phyloP scores from a whole-genome alignment of 768 basidiomycete genomes.

The Termitomyces sp. region DNA sequence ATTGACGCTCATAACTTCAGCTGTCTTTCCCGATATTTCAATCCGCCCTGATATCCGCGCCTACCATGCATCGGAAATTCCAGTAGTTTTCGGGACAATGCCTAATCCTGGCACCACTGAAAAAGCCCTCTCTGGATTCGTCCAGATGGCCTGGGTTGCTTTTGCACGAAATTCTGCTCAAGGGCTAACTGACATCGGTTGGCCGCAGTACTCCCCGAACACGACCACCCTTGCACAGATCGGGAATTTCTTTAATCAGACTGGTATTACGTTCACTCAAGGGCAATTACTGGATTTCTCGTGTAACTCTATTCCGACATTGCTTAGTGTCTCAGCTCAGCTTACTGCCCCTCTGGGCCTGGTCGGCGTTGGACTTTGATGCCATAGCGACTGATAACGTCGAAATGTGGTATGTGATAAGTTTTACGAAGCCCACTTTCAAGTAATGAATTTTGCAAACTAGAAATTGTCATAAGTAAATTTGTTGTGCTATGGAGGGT shows the following conservation, averaged over 20 bases:
- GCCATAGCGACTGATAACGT: neutral
- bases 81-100: slow-evolving; percentile 33
- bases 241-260: slow-evolving; percentile 12
- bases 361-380: neutral
- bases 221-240: slow-evolving; percentile 14
- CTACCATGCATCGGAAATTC: slow-evolving; percentile 33
- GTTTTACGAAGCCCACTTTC: neutral
- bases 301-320: slow-evolving; percentile 6
- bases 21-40: slow-evolving; percentile 31
- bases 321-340: slow-evolving; percentile 1
- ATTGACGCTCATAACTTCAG: slow-evolving; percentile 11
- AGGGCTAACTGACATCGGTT: slow-evolving; percentile 22
- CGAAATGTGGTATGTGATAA: neutral
- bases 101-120: slow-evolving; percentile 16
- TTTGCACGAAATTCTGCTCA: slow-evolving; percentile 33
- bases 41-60: slow-evolving; percentile 26
- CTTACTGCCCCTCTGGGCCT: slow-evolving; percentile 3
- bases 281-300: slow-evolving; percentile 13
- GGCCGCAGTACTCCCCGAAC: slow-evolving; percentile 20
- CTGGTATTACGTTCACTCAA: slow-evolving; percentile 9
- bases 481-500: neutral
- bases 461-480: neutral
- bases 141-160: slow-evolving; percentile 34
- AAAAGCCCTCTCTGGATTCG: slow-evolving; percentile 24
- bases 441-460: neutral